Evolutionary conservation across 495 filamentous ascomycete species (phyloP).

Genomic region (Xylaria venustula): DNA sequence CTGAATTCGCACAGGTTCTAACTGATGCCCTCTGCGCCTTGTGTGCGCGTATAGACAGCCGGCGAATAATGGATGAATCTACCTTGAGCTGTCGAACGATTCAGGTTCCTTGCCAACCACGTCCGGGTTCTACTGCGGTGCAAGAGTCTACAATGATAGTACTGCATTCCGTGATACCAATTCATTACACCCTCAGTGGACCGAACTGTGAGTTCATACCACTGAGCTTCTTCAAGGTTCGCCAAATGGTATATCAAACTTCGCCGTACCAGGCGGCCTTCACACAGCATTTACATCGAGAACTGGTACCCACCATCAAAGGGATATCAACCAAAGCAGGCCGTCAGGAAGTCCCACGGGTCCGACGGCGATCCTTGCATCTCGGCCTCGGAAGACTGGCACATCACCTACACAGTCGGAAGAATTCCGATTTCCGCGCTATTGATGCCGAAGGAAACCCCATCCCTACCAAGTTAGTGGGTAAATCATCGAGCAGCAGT

Average conservation of each 20-base stretch:
- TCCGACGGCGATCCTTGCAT: neutral
- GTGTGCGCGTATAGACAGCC: slow-evolving; percentile 36
- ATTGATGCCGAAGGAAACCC: slow-evolving; percentile 13
- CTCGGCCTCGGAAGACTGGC: neutral
- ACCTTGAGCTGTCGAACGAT: slow-evolving; percentile 36
- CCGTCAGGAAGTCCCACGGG: neutral
- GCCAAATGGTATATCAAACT: slow-evolving; percentile 45
- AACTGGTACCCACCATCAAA: slow-evolving; percentile 41
- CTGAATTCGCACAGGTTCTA: slow-evolving; percentile 38
- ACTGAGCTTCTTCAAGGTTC: slow-evolving; percentile 49
- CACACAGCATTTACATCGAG: slow-evolving; percentile 43
- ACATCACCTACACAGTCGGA: neutral
- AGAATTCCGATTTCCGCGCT: slow-evolving; percentile 1
- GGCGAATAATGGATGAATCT: slow-evolving; percentile 43
- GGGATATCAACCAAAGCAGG: neutral
- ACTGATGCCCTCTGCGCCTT: slow-evolving; percentile 36
- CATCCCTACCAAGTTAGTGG: slow-evolving; percentile 2
- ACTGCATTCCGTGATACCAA: slow-evolving; percentile 45
- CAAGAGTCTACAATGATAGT: slow-evolving; percentile 40
- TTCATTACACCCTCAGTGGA: slow-evolving; percentile 33
- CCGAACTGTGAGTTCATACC: slow-evolving; percentile 44
- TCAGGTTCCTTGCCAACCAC: slow-evolving; percentile 39
- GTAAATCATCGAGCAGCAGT: slow-evolving; percentile 45
- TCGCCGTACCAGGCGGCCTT: slow-evolving; percentile 44
- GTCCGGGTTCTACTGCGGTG: slow-evolving; percentile 17